Percentiles rank a stretch among this genome's conserved stretches.
phyloP scores from a whole-genome alignment of 2,329 filamentous ascomycete genomes.

The Teratosphaeria viscida region DNA sequence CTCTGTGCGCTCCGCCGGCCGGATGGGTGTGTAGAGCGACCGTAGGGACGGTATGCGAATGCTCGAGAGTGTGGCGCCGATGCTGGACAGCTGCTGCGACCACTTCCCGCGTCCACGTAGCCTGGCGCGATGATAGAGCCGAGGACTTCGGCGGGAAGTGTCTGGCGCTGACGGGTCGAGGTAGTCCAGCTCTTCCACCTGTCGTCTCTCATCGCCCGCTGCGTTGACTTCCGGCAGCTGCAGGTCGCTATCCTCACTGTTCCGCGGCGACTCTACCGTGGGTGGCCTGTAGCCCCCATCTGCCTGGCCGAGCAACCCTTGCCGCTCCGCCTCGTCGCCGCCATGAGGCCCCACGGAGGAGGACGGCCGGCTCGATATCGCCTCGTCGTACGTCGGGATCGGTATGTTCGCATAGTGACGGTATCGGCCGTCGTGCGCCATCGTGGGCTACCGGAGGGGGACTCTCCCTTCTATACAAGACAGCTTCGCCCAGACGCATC shows the following conservation, averaged over 20 bases:
- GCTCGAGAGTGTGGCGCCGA: constrained; percentile 48
- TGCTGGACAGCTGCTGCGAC: constrained; percentile 46
- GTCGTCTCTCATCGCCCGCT: constrained; percentile 49
- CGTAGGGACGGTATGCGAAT: constrained; percentile 42
- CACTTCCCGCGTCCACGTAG: constrained; percentile 37
- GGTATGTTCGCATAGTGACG: constrained; percentile 38
- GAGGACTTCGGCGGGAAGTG: constrained; percentile 15
- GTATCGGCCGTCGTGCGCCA: background rate
- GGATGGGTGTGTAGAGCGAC: constrained; percentile 29
- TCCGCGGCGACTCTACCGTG: constrained; percentile 71
- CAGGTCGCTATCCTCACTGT: constrained; percentile 43
- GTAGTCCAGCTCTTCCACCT: constrained; percentile 84
- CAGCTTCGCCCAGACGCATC: background rate
- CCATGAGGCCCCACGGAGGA: constrained; percentile 41
- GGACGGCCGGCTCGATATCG: constrained; percentile 48
- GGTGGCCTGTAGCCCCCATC: constrained; percentile 57
- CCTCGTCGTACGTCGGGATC: constrained; percentile 78
- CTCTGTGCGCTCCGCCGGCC: background rate
- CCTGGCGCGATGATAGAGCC: constrained; percentile 27
- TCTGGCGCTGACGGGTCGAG: constrained; percentile 44
- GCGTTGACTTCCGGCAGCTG: constrained; percentile 44
- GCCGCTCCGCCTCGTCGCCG: constrained; percentile 62
- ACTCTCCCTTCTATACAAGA: background rate
- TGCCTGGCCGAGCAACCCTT: constrained; percentile 57
- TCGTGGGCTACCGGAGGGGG: background rate